Percentiles rank a stretch among this genome's conserved stretches.
Conservation (phyloP, 352 stramenopile genomes). For the Globisporangium apiculatum region DNA sequence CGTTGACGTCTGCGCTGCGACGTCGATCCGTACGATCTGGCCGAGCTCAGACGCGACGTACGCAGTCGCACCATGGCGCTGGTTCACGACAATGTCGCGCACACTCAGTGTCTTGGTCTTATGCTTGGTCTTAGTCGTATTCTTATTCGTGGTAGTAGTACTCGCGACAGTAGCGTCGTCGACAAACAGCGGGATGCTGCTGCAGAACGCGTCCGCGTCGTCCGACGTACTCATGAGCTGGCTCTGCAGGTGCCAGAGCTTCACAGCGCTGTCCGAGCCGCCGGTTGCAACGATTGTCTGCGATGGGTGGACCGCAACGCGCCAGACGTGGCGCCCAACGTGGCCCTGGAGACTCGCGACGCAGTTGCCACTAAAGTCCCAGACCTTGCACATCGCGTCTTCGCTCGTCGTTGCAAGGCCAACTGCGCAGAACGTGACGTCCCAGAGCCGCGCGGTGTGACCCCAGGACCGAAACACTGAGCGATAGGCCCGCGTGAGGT, state of each 20-base stretch:
- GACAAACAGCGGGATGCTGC: conserved; percentile 12
- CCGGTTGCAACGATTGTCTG: conserved; percentile 48
- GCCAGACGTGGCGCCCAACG: conserved; percentile 71
- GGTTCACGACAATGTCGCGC: conserved; percentile 41
- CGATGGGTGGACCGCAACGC: conserved; percentile 51
- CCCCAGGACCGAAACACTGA: conserved; percentile 73
- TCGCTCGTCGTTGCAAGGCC: conserved; percentile 65
- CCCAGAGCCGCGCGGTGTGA: conserved; percentile 79
- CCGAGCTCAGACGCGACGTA: conserved; percentile 67
- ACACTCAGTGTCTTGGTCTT: conserved; percentile 27
- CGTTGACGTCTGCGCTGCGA: conserved; percentile 23
- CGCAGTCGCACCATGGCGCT: conserved; percentile 18
- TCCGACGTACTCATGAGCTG: conserved; percentile 43
- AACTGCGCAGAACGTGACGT: conserved; percentile 59
- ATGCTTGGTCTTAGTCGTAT: conserved; percentile 17
- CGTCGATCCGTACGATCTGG: conserved; percentile 37
- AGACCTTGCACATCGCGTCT: conserved; percentile 72
- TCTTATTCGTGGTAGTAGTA: conserved; percentile 3
- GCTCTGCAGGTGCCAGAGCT: conserved; percentile 65
- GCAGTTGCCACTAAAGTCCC: conserved; percentile 50
- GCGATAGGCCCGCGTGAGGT: conserved; percentile 19
- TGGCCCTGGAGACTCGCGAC: conserved; percentile 71
- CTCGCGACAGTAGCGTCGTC: not conserved
- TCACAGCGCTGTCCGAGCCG: conserved; percentile 69
- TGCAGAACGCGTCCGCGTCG: conserved; percentile 7